Conservation (phyloP, 352 stramenopile genomes). For the Phytophthora rubi region DNA sequence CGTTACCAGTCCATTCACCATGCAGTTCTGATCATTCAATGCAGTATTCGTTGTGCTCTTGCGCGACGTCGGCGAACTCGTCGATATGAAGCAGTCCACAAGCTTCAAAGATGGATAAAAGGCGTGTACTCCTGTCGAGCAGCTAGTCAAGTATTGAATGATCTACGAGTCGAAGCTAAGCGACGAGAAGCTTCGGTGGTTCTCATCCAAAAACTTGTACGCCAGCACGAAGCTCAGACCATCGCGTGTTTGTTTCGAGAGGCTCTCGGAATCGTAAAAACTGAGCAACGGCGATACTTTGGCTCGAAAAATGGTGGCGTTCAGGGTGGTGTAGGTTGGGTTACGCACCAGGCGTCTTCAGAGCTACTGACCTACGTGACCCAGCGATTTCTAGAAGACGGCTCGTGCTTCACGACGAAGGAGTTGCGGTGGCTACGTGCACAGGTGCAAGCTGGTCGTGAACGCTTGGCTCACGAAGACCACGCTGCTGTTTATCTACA, state of each 20-base stretch:
- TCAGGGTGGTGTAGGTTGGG: constrained; percentile 19
- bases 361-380: constrained; percentile 61
- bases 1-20: constrained; percentile 24
- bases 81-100: constrained; percentile 15
- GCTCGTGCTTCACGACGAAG: constrained; percentile 42
- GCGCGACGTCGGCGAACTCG: constrained; percentile 33
- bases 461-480: constrained; percentile 52
- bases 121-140: constrained; percentile 30
- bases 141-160: constrained; percentile 33
- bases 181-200: constrained; percentile 48
- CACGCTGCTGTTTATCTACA: constrained; percentile 55
- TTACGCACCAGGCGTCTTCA: constrained; percentile 38
- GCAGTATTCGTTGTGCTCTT: constrained; percentile 44
- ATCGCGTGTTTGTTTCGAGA: constrained; percentile 45
- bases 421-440: constrained; percentile 49
- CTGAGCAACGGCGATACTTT: constrained; percentile 57
- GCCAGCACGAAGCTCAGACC: constrained; percentile 52
- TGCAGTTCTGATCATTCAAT: constrained; percentile 53
- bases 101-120: constrained; percentile 50
- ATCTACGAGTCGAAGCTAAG: constrained; percentile 33
- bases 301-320: constrained; percentile 14
- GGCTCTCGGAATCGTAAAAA: constrained; percentile 47
- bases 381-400: constrained; percentile 41
- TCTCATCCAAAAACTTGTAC: constrained; percentile 63
- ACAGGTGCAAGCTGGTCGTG: constrained; percentile 40